These are phyloP conservation scores for Taxawa tesnikishii DNA, from an alignment of 2,329 filamentous ascomycete species.

Conservation along the genomic window DNA sequence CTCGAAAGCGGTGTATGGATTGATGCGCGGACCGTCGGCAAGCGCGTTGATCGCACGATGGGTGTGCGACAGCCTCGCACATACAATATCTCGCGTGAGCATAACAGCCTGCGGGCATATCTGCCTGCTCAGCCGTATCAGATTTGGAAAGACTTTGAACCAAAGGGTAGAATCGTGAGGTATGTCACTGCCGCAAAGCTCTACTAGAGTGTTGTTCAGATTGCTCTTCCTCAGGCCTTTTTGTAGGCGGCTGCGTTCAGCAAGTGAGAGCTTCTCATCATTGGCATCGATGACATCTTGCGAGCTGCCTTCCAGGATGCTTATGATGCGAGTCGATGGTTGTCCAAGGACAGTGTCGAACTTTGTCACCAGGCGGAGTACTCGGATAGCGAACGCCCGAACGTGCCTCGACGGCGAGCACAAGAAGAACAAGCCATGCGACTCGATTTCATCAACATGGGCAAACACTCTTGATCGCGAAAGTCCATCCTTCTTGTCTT, in stretches of 20 bases:
- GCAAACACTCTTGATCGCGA: slow-evolving; percentile 64
- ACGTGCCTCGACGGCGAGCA: slow-evolving; percentile 91
- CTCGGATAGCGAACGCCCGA: slow-evolving; percentile 79
- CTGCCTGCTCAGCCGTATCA: slow-evolving; percentile 82
- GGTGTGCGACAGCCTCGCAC: slow-evolving; percentile 85
- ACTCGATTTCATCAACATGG: slow-evolving; percentile 93
- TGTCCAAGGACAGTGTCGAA: slow-evolving; percentile 80
- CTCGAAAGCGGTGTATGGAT: slow-evolving; percentile 46
- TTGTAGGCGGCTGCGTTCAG: slow-evolving; percentile 83
- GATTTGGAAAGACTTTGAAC: slow-evolving; percentile 96
- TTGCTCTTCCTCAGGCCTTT: slow-evolving; percentile 78
- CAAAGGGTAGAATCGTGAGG: slow-evolving; percentile 90
- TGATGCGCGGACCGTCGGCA: slow-evolving; percentile 49
- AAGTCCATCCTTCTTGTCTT: slow-evolving; percentile 69
- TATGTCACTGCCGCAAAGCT: slow-evolving; percentile 89
- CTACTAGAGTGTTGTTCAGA: slow-evolving; percentile 74
- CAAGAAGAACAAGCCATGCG: slow-evolving; percentile 90
- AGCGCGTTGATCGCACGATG: slow-evolving; percentile 71
- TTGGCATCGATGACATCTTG: slow-evolving; percentile 83
- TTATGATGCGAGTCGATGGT: slow-evolving; percentile 69
- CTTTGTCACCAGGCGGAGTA: slow-evolving; percentile 81
- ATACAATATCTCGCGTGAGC: slow-evolving; percentile 81
- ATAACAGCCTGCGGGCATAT: slow-evolving; percentile 86
- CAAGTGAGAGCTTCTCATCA: slow-evolving; percentile 79
- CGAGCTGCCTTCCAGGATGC: slow-evolving; percentile 83